Evolutionary conservation across 352 stramenopile species (phyloP).

Genomic region (Elongisporangium anandrum): DNA sequence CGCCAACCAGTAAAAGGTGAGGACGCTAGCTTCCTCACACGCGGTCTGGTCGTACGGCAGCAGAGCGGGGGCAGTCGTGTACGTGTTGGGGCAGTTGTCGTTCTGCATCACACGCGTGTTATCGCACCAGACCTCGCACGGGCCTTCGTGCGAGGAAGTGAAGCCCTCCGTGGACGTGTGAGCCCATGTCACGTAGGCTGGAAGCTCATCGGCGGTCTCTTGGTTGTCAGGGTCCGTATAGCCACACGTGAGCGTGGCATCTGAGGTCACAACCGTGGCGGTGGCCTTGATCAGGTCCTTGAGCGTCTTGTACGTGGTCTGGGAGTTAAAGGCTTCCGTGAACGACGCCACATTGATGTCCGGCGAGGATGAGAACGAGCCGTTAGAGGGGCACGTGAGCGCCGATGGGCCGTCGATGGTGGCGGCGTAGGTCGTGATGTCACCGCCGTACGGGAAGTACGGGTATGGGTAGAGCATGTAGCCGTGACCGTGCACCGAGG

Average conservation of each 20-base stretch:
- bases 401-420: constrained; percentile 21
- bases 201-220: constrained; percentile 16
- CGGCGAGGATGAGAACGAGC: constrained; percentile 15
- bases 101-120: constrained; percentile 31
- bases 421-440: constrained; percentile 24
- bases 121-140: constrained; percentile 46
- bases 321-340: constrained; percentile 15
- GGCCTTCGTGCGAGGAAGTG: constrained; percentile 30
- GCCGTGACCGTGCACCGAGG: constrained; percentile 12
- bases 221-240: constrained; percentile 14
- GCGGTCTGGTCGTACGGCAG: constrained; percentile 28
- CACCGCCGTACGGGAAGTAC: constrained; percentile 19
- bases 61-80: constrained; percentile 21
- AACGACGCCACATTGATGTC: constrained; percentile 19
- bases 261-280: constrained; percentile 14
- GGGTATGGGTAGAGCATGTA: constrained; percentile 19
- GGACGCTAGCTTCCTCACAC: constrained; percentile 18
- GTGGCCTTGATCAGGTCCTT: constrained; percentile 19
- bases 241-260: constrained; percentile 15
- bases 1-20: constrained; percentile 40
- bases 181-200: constrained; percentile 19
- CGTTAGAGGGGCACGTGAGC: constrained; percentile 8
- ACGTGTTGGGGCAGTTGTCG: constrained; percentile 29
- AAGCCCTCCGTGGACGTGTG: constrained; percentile 24
- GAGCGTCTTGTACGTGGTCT: constrained; percentile 19